Evolutionary conservation across 352 stramenopile species (phyloP).

Genomic region (Phytopythium cucurbitacearum): DNA sequence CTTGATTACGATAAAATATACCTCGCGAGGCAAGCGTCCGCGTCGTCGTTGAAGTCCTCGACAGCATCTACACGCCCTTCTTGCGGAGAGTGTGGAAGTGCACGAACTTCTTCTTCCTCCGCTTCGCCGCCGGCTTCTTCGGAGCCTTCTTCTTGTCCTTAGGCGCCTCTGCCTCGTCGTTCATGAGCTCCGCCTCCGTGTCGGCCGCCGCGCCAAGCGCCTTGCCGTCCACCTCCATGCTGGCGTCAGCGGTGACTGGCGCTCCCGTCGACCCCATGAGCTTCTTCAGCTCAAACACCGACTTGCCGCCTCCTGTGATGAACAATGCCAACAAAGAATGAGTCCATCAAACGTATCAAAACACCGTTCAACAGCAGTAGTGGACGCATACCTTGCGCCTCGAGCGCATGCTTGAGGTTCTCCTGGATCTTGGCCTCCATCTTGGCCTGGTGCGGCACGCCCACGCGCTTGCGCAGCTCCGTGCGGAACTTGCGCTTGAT

Average conservation of each 20-base stretch:
- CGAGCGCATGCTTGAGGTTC: conserved; percentile 79
- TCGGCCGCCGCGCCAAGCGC: conserved; percentile 32
- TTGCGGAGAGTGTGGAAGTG: conserved; percentile 86
- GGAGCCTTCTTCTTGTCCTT: conserved; percentile 55
- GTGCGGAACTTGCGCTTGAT: conserved; percentile 88
- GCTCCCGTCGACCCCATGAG: conserved; percentile 54
- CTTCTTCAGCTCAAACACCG: conserved; percentile 64
- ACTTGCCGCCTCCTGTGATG: conserved; percentile 33
- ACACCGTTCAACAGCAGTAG: not conserved
- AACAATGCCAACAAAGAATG: conserved; percentile 3
- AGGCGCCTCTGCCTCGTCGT: conserved; percentile 24
- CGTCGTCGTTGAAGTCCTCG: conserved; percentile 1
- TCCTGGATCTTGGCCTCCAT: conserved; percentile 83
- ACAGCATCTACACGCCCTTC: conserved; percentile 70
- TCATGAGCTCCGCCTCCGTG: conserved; percentile 13
- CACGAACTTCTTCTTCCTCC: conserved; percentile 79
- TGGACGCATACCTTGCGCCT: conserved; percentile 39
- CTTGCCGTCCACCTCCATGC: conserved; percentile 43
- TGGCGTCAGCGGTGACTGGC: conserved; percentile 33
- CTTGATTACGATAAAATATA: conserved; percentile 46
- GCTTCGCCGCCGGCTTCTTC: conserved; percentile 40
- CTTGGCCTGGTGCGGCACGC: conserved; percentile 62
- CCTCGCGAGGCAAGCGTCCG: conserved; percentile 42
- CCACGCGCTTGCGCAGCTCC: conserved; percentile 79
- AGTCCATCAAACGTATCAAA: not conserved